Percentiles rank a stretch among this genome's conserved stretches.
Conservation (phyloP, 1,284 basidiomycete genomes). For the Irpex sp. region DNA sequence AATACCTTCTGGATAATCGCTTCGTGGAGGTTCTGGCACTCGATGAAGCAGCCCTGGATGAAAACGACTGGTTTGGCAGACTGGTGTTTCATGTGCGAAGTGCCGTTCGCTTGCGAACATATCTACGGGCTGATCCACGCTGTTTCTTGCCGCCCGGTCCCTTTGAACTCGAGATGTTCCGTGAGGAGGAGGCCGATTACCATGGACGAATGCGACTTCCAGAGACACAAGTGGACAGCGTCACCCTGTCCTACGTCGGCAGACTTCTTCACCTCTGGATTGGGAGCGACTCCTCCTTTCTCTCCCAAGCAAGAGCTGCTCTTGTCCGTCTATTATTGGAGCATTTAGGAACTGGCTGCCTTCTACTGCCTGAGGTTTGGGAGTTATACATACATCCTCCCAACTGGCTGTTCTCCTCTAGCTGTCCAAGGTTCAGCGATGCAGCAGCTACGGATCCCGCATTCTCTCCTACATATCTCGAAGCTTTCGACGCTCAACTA, state of each 20-base stretch:
- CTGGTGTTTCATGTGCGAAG: neutral
- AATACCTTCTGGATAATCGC: neutral
- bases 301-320: neutral
- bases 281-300: neutral
- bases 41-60: neutral
- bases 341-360: too few species aligned
- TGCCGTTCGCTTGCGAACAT: neutral
- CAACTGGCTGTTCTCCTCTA: too few species aligned
- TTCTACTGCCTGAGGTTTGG: too few species aligned
- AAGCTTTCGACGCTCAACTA: too few species aligned
- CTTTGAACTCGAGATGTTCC: neutral
- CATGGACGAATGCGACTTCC: neutral
- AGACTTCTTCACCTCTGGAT: neutral
- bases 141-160: neutral
- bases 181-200: neutral
- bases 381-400: too few species aligned
- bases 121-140: neutral
- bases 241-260: neutral
- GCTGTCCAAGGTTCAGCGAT: too few species aligned
- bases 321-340: too few species aligned
- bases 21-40: neutral
- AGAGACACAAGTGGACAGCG: neutral
- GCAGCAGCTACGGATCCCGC: too few species aligned
- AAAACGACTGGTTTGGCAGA: neutral
- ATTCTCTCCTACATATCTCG: too few species aligned